A percentile compares a stretch with the other conserved stretches of the same genome.
These are phyloP conservation scores for Ceratocystis cacaofunesta DNA, from an alignment of 2,329 filamentous ascomycete species.

Conservation along the genomic window DNA sequence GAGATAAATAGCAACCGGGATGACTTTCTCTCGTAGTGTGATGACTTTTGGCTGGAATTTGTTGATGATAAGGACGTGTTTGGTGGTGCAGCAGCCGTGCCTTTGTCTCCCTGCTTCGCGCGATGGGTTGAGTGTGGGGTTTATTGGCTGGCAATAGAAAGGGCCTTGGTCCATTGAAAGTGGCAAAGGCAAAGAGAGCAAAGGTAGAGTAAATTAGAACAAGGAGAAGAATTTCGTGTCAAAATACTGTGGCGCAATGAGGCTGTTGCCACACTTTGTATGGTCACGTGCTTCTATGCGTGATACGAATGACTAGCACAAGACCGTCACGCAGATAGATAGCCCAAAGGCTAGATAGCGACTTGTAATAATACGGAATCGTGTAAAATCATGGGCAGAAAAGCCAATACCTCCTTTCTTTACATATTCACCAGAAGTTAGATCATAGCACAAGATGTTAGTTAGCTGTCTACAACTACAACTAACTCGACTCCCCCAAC, in stretches of 20 bases:
- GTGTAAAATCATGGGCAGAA: too few species aligned
- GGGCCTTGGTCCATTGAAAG: neutral
- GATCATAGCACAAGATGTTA: neutral
- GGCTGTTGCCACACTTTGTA: neutral
- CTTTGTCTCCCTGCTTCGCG: conserved; percentile 6
- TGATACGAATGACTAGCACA: neutral
- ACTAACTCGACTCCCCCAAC: neutral
- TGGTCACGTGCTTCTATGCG: neutral
- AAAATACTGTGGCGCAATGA: neutral
- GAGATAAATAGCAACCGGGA: neutral
- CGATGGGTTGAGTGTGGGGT: conserved; percentile 9
- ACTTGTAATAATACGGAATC: too few species aligned
- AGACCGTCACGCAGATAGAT: too few species aligned
- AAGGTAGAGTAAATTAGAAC: neutral
- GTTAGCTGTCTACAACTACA: neutral
- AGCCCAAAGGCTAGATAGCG: too few species aligned
- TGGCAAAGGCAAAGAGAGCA: neutral
- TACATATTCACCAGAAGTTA: neutral
- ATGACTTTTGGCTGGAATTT: conserved; percentile 5
- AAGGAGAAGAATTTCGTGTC: neutral
- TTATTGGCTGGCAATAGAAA: neutral
- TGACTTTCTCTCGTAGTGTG: neutral
- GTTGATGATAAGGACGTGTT: conserved; percentile 2
- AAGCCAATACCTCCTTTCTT: too few species aligned
- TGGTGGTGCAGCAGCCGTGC: conserved; percentile 1